Base-by-base conservation (phyloP, 2,329 filamentous ascomycete genomes). In the Xylogone sp. region DNA sequence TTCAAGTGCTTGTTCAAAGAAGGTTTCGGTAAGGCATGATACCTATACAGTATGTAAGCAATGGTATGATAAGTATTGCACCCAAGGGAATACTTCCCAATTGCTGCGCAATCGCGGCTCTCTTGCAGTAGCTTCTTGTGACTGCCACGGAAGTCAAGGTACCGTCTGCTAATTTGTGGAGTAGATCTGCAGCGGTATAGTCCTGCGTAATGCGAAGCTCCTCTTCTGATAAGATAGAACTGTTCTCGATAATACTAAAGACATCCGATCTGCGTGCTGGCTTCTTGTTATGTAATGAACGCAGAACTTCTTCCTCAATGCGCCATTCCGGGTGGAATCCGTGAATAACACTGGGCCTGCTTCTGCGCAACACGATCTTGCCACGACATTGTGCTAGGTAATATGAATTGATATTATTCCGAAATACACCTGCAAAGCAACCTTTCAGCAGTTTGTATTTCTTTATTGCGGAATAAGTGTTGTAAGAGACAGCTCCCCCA, bases 151-250 rank as follows among this genome's bases (percentile, higher is more conserved):
- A 39, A 16, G 27, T 45, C 16, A 45, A 19, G 5, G 70, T 68
- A n/a, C 56, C 50, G 5, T 54, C 58, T 12, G 46, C 60, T 5
- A 57, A 53, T 27, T 52, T 57, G 21, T 62, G 63, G 0, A 71
- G 69, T 3, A 79, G 66, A 1, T 59, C 68, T 3, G 66, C 62
- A 0, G 71, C 73, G 54, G 77, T 73, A 45, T 73, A 71, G 16
- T 67, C 62, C 29, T 75, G 71, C 0, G 78, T 81, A 31, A 81
- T 75, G 8, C 68, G 64, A 3, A 79, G 55, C 58, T 80, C 76
- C 18, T 64, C 54, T 0, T 66, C 45, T 0, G 72, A 69, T 8
- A 81, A 60, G 7, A 81, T 61, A 1, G 75, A 75, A 46, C 71
- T 74, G 46, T 64, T 51, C 51, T 50, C 42, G 48, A 50, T 50